phyloP scores from a whole-genome alignment of 768 basidiomycete species.

The Trametes cubensis region DNA sequence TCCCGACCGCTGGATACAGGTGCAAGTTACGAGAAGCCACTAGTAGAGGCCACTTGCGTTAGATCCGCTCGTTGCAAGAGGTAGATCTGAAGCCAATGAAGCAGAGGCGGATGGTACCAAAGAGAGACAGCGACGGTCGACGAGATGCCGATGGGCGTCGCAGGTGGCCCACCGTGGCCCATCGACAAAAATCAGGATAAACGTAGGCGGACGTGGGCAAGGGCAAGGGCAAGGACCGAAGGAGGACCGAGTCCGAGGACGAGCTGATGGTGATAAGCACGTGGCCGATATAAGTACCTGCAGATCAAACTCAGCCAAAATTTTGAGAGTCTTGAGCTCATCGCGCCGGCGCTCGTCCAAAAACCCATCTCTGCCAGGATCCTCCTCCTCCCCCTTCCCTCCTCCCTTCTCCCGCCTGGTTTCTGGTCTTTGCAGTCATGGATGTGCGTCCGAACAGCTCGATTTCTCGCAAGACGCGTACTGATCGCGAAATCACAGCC shows the following conservation, averaged over 20 bases:
- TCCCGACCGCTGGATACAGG: neutral
- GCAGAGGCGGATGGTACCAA: neutral
- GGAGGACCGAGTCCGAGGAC: too few relatives aligned
- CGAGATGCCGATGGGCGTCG: neutral
- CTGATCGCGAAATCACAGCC: slow-evolving; percentile 44
- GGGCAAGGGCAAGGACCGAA: too few relatives aligned
- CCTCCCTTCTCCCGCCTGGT: slow-evolving; percentile 1
- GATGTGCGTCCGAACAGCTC: slow-evolving; percentile 7
- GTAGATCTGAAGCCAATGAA: too few relatives aligned
- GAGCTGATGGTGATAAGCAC: slow-evolving; percentile 19
- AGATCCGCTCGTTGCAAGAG: too few relatives aligned
- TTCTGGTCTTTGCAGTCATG: slow-evolving; percentile 13
- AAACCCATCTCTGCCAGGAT: slow-evolving; percentile 10
- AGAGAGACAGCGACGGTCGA: neutral
- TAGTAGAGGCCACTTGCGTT: neutral
- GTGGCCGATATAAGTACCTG: slow-evolving; percentile 14
- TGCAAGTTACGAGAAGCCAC: neutral
- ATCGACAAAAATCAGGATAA: neutral
- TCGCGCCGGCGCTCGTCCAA: slow-evolving; percentile 12
- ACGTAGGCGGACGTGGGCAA: neutral
- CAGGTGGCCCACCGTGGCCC: neutral
- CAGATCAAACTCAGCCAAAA: slow-evolving; percentile 31
- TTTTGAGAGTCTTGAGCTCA: slow-evolving; percentile 23
- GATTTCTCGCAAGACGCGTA: neutral
- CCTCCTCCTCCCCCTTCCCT: slow-evolving; percentile 7